Evolutionary conservation across 192 early-diverging fungal genomes (phyloP), one percentile per base, ranked within the genome.

Genomic region (Coemansia sp.): DNA sequence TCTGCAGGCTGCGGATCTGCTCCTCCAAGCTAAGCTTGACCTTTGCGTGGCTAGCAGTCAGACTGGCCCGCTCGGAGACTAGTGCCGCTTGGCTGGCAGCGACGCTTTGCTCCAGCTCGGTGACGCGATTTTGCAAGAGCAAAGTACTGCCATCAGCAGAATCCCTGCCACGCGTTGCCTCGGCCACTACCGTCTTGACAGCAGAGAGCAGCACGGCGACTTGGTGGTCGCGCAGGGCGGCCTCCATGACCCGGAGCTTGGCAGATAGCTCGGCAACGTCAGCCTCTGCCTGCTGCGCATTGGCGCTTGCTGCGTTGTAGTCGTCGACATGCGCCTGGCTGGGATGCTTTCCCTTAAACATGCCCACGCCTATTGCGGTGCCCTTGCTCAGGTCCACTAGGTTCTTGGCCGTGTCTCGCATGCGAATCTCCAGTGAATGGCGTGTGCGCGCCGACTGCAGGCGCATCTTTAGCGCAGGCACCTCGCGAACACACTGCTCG

Each of bases 201-300:
- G 80, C 80, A 8, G 80, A 68, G 29, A 74, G 46, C 2, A 83
- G 76, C 44, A 78, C 76, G 7, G 73, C 75, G 12, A 67, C 54
- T 47, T 83, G 80, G 49, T 83, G 80, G n/a, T 67, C 80, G 52
- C 62, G 80, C 29, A 83, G 46, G 8, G 70, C 70, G 11, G 63
- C 29, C 41, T 83, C 80, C 13, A 75, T 40, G 8, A 67, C 46
- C 12, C 65, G 73, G 29, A 75, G 76, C 65, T 78, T 77, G 44
- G 73, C 54, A 8, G 69, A 54, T 16, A 70, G 70, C 64, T 72
- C 73, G 15, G 73, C 31, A 5, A 83, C 47, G 2, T 83, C 76
- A 2, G 63, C 33, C 64, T 83, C 80, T 12, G 66, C 60, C 67
- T 75, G 76, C 63, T 61, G 65, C 15, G 75, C 80, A 20, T 65